These are phyloP conservation scores for Diacronema lutheri DNA, from an alignment of 78 protist species.

Conservation along the genomic window DNA sequence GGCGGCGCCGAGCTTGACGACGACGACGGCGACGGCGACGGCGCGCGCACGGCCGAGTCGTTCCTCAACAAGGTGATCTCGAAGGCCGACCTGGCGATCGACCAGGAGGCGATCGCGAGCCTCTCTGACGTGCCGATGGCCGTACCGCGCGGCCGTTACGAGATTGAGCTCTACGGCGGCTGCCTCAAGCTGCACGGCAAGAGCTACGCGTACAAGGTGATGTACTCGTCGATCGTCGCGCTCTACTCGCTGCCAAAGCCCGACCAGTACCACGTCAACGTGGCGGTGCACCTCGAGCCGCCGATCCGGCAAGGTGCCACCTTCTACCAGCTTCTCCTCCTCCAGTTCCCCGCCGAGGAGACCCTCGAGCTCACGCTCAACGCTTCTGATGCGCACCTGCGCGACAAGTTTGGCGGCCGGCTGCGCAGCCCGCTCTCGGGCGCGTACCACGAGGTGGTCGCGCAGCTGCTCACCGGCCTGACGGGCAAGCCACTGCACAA, in stretches of 20 bases:
- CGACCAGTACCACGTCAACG: constrained; percentile 37
- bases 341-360: constrained; percentile 45
- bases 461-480: neutral
- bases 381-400: neutral
- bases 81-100: neutral
- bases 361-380: neutral
- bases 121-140: constrained; percentile 41
- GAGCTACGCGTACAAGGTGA: constrained; percentile 61
- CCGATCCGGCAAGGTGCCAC: constrained; percentile 70
- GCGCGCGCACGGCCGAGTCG: neutral
- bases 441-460: neutral
- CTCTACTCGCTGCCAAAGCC: constrained; percentile 41
- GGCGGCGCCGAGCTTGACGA: neutral
- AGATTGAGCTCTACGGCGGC: constrained; percentile 55
- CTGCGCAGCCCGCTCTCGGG: neutral
- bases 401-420: neutral
- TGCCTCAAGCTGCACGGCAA: constrained; percentile 65
- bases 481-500: neutral
- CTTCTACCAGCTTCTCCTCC: constrained; percentile 48
- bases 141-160: constrained; percentile 72
- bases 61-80: neutral
- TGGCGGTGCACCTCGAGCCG: constrained; percentile 55
- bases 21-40: neutral
- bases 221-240: constrained; percentile 40
- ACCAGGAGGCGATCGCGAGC: constrained; percentile 42